Evolutionary conservation across 495 filamentous ascomycete genomes (phyloP), one percentile per base, ranked within the genome.

Genomic region (Annulohypoxylon stygium): DNA sequence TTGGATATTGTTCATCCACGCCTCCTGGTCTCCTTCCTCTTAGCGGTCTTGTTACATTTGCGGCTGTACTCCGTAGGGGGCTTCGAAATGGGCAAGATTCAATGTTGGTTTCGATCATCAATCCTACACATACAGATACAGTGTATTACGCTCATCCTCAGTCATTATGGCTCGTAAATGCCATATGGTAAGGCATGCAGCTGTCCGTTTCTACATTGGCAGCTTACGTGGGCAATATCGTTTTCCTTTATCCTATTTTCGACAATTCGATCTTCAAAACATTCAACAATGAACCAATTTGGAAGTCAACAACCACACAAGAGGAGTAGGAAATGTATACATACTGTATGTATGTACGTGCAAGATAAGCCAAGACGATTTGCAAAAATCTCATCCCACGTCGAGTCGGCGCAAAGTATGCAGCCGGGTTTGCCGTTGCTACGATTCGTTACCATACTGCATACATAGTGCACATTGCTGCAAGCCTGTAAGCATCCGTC

Each of bases 401-500:
- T 26, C 41, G 61, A 50, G 47, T 59, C 39, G 57, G 61, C 58
- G 50, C 58, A 71, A 63, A 65, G 73, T 61, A 67, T 23, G 34
- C 47, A 68, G 43, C 63, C 73, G 67, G 73, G 12, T 54, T 58
- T 61, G 69, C 68, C 68, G 68, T 75, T 43, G 58, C 60, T 54
- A 71, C 68, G 68, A 72, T 67, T 68, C 67, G 50, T 57, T 75
- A 54, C 63, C 51, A 20, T 48, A 50, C 33, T 60, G 30, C 43
- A 11, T 39, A 51, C 20, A 16, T 70, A 20, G 16, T 53, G 36
- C 55, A 47, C 10, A 45, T 60, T 67, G 53, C 70, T 73, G 67
- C 72, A 68, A 71, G 72, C 63, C 65, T 60, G 60, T 71, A 71
- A 75, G 73, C 73, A 72, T 59, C 66, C 58, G 67, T 70, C 48